A percentile compares a stretch with the other conserved stretches of the same genome.
phyloP scores from a whole-genome alignment of 2,329 filamentous ascomycete species.

The Laburnicola sp. region DNA sequence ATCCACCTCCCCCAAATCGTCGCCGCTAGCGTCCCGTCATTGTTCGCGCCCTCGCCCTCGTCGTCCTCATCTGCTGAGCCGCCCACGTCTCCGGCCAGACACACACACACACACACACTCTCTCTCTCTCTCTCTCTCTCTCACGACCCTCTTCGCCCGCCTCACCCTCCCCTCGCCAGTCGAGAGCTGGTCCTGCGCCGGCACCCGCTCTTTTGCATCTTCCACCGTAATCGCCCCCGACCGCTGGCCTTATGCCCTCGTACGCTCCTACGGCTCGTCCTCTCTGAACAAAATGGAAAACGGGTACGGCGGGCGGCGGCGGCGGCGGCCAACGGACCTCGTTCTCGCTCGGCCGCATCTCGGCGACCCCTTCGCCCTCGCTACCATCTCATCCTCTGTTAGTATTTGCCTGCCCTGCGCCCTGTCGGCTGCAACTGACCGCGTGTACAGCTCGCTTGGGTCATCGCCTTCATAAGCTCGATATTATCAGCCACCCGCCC shows the following conservation, averaged over 20 bases:
- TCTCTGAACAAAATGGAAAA: constrained; percentile 82
- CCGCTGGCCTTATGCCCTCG: constrained; percentile 63
- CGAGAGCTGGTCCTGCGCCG: constrained; percentile 8
- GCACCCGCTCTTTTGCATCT: constrained; percentile 21
- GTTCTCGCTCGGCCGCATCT: constrained; percentile 86
- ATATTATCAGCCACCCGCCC: constrained; percentile 68
- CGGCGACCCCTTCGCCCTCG: constrained; percentile 93
- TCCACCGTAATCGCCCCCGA: not conserved
- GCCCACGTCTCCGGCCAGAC: constrained; percentile 26
- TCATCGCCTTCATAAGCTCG: constrained; percentile 86
- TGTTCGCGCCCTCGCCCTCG: not conserved
- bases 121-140: too few relatives aligned
- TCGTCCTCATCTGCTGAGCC: constrained; percentile 3
- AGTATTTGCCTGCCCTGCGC: constrained; percentile 47
- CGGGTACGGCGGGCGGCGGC: constrained; percentile 57
- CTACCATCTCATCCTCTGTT: constrained; percentile 88
- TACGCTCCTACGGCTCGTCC: constrained; percentile 73
- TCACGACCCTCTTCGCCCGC: too few relatives aligned
- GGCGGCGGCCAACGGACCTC: constrained; percentile 50
- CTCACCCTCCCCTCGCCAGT: not conserved
- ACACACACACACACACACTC: too few relatives aligned
- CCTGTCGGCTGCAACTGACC: too few relatives aligned
- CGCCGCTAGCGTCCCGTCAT: not conserved
- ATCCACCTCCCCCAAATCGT: too few relatives aligned
- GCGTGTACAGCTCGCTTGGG: constrained; percentile 92